phyloP scores from a whole-genome alignment of 257 asterid genomes.

The Solanum phureja region DNA sequence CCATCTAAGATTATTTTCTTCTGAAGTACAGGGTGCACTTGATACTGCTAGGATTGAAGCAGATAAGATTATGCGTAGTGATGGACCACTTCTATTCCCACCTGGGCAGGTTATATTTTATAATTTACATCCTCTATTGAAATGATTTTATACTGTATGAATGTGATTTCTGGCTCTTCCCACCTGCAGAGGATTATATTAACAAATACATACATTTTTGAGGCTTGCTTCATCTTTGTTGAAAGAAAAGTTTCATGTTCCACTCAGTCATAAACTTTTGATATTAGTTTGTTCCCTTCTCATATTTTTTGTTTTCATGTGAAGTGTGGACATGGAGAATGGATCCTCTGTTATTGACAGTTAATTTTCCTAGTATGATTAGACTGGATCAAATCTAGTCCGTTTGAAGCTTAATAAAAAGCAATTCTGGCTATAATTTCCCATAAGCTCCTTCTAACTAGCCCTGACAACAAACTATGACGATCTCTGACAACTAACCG shows the following conservation, averaged over 20 bases:
- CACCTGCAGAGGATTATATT: background rate
- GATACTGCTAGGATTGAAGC: constrained; percentile 65
- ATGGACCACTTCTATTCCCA: constrained; percentile 84
- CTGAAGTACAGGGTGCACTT: constrained; percentile 39
- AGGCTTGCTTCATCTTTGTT: background rate
- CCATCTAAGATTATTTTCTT: background rate
- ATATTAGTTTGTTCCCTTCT: background rate
- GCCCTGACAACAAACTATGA: background rate
- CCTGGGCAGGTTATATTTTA: constrained; percentile 76
- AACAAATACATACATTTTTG: background rate
- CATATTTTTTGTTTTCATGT: background rate
- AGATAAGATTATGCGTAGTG: constrained; percentile 82
- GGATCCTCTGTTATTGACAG: background rate
- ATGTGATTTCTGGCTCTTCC: background rate
- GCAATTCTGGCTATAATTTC: background rate
- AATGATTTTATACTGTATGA: background rate
- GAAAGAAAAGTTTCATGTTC: background rate
- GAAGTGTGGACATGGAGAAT: background rate
- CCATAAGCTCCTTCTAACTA: background rate
- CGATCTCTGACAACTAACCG: background rate
- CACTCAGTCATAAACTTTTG: background rate
- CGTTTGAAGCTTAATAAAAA: background rate
- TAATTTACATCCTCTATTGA: background rate
- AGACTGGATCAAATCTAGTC: background rate
- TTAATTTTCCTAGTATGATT: background rate